Evolutionary conservation across 192 early-diverging fungal genomes (phyloP).

Genomic region (Phycomyces nitens): DNA sequence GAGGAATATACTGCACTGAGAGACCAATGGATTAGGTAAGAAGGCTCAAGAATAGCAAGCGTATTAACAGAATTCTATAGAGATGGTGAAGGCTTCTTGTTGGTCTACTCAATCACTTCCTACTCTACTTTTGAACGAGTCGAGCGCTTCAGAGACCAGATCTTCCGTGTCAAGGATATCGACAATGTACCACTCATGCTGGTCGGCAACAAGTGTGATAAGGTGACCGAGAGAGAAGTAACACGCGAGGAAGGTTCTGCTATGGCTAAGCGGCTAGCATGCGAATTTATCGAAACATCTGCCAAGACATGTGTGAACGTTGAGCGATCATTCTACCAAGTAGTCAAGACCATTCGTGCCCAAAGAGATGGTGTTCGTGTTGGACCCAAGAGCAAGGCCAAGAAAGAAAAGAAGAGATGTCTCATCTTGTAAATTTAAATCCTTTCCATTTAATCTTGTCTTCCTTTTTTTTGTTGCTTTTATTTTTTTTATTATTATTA

Average conservation of each 20-base stretch:
- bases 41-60: background rate
- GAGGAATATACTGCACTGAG: conserved; percentile 76
- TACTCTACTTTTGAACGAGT: conserved; percentile 84
- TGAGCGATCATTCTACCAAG: conserved; percentile 76
- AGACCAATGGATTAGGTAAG: conserved; percentile 70
- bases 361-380: conserved; percentile 43
- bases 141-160: conserved; percentile 79
- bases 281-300: conserved; percentile 82
- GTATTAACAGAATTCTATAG: too few relatives aligned
- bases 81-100: conserved; percentile 79
- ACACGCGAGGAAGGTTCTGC: conserved; percentile 72
- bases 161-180: conserved; percentile 82
- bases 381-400: conserved; percentile 20
- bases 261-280: conserved; percentile 68
- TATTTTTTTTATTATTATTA: background rate
- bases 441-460: background rate
- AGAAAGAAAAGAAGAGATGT: conserved; percentile 32
- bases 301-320: conserved; percentile 87
- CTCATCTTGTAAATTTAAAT: conserved; percentile 23
- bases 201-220: conserved; percentile 91
- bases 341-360: conserved; percentile 72
- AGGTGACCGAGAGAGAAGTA: conserved; percentile 74
- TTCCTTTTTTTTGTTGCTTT: background rate
- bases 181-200: conserved; percentile 83
- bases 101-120: conserved; percentile 85